Conservation (phyloP, 768 basidiomycete genomes). For the Calocybe indica region DNA sequence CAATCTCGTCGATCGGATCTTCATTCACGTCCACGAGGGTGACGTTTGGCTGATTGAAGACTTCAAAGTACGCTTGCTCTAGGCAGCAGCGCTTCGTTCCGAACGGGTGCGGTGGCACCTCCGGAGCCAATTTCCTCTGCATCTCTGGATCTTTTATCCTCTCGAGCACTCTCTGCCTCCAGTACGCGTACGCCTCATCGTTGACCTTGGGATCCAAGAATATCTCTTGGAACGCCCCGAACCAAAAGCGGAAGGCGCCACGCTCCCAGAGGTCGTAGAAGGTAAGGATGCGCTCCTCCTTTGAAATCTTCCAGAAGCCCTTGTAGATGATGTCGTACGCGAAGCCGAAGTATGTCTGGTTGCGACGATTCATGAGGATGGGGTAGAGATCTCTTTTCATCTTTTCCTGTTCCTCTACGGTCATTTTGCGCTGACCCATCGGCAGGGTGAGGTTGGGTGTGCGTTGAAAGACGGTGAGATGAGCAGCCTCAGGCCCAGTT, state of each 20-base stretch:
- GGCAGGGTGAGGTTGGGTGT: background rate
- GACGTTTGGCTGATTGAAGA: conserved; percentile 10
- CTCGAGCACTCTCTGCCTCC: conserved; percentile 8
- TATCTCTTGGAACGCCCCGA: conserved; percentile 5
- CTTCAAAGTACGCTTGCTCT: conserved; percentile 9
- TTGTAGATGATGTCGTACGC: conserved; percentile 1
- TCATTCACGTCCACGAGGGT: conserved; percentile 9
- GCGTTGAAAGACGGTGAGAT: conserved; percentile 14
- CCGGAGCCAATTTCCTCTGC: conserved; percentile 10
- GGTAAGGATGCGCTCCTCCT: conserved; percentile 9
- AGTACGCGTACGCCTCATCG: conserved; percentile 9
- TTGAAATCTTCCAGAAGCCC: conserved; percentile 1
- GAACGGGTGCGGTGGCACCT: conserved; percentile 3
- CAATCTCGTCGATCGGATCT: conserved; percentile 9
- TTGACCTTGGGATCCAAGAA: conserved; percentile 2
- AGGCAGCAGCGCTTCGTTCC: conserved; percentile 7
- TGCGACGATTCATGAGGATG: conserved; percentile 5
- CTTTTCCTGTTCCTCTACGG: conserved; percentile 1
- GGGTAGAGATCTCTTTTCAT: conserved; percentile 5
- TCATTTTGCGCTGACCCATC: background rate
- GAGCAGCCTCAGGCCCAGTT: conserved; percentile 3
- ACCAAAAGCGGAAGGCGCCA: conserved; percentile 7
- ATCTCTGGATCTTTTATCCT: conserved; percentile 6
- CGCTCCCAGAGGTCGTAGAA: conserved; percentile 8
- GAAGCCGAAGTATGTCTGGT: conserved; percentile 6